Evolutionary conservation across 2,329 filamentous ascomycete genomes (phyloP).

Genomic region (Cordyceps fumosorosea): DNA sequence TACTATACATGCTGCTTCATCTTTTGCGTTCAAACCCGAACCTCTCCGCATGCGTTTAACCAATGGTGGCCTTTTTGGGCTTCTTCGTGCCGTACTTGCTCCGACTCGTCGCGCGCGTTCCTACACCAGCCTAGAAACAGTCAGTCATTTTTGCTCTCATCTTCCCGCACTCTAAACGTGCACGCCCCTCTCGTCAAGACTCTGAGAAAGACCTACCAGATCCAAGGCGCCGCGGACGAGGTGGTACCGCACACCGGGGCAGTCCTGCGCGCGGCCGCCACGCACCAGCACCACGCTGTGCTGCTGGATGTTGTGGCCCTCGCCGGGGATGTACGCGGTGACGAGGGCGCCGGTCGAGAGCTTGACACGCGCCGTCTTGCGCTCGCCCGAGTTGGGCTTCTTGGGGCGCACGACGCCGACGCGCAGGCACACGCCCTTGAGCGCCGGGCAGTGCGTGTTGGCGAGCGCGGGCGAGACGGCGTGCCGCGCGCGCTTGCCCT

Average conservation of each 20-base stretch:
- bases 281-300: conserved; percentile 96
- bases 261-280: conserved; percentile 90
- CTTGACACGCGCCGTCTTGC: conserved; percentile 89
- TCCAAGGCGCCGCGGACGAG: conserved; percentile 87
- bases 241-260: conserved; percentile 95
- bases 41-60: conserved; percentile 23
- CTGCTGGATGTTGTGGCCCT: conserved; percentile 98
- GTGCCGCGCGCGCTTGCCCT: conserved; percentile 73
- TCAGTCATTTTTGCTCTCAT: conserved; percentile 11
- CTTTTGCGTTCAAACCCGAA: too few species aligned
- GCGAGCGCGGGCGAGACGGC: conserved; percentile 79
- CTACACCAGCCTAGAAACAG: conserved; percentile 71
- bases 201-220: conserved; percentile 51
- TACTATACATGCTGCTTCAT: not conserved
- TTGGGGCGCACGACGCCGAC: conserved; percentile 93
- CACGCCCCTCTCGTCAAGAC: too few species aligned
- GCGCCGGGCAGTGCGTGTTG: conserved; percentile 61
- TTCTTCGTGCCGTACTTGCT: conserved; percentile 99
- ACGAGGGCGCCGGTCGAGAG: conserved; percentile 81
- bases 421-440: conserved; percentile 94
- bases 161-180: not conserved
- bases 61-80: conserved; percentile 71
- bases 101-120: conserved; percentile 71
- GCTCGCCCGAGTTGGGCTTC: conserved; percentile 97
- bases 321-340: conserved; percentile 91